Conservation (phyloP, 148 eudicot species). For the Euryodendron excelsum region DNA sequence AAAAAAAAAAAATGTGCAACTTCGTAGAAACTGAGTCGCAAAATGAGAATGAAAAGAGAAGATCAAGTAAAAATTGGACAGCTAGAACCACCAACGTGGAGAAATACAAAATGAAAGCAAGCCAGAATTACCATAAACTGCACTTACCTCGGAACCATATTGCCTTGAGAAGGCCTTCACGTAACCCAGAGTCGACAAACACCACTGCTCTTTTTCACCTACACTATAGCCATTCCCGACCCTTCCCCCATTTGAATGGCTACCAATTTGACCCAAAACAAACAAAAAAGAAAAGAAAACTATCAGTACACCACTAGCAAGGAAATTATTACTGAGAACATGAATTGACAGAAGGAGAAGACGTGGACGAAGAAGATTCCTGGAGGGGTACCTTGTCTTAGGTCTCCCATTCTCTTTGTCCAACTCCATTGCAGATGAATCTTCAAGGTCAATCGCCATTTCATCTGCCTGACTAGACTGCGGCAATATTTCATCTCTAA, state of each 20-base stretch:
- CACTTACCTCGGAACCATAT: slow-evolving; percentile 86
- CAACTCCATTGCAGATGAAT: slow-evolving; percentile 63
- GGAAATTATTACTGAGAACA: not conserved
- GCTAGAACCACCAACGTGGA: not conserved
- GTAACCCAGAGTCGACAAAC: slow-evolving; percentile 80
- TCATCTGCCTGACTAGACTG: slow-evolving; percentile 50
- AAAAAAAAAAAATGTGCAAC: too few species aligned
- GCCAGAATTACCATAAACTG: not conserved
- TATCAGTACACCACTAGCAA: not conserved
- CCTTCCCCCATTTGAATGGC: slow-evolving; percentile 48
- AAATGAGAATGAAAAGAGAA: not conserved
- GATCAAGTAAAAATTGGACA: not conserved
- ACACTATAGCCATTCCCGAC: slow-evolving; percentile 44
- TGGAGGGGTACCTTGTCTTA: slow-evolving; percentile 44
- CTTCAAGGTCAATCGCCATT: slow-evolving; percentile 81
- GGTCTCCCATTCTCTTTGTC: slow-evolving; percentile 61
- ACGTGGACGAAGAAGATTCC: not conserved
- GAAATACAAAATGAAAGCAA: not conserved
- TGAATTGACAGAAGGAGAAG: not conserved
- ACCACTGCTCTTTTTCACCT: slow-evolving; percentile 88
- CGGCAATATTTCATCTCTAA: slow-evolving; percentile 44
- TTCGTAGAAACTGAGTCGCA: not conserved
- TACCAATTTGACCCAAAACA: slow-evolving; percentile 23
- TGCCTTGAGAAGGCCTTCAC: slow-evolving; percentile 91
- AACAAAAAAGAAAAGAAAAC: slow-evolving; percentile 9